Conservation (phyloP, 2,329 filamentous ascomycete genomes). For the Hymenoscyphus repandus region DNA sequence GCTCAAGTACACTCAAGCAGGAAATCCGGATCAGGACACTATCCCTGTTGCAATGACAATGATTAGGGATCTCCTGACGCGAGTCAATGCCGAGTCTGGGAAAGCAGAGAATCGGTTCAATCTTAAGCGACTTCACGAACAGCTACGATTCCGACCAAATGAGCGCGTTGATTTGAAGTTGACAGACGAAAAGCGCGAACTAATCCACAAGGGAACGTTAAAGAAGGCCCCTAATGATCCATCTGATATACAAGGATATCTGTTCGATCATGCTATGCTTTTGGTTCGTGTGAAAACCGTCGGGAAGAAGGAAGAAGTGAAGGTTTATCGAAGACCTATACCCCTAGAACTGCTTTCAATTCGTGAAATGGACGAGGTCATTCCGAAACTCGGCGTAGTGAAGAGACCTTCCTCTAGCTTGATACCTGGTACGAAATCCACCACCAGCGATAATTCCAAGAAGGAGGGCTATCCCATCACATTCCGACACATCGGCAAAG, state of each 20-base stretch:
- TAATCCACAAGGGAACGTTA: constrained; percentile 89
- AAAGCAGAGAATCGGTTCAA: constrained; percentile 98
- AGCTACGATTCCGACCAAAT: constrained; percentile 83
- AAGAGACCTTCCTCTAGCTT: constrained; percentile 88
- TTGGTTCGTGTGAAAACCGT: constrained; percentile 86
- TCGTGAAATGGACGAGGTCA: constrained; percentile 93
- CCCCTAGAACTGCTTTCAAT: constrained; percentile 90
- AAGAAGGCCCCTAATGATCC: constrained; percentile 89
- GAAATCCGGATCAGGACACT: constrained; percentile 83
- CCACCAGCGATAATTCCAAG: constrained; percentile 49
- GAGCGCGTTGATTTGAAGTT: constrained; percentile 92
- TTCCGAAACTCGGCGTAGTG: constrained; percentile 70
- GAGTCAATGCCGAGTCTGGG: constrained; percentile 91
- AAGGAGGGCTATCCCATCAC: constrained; percentile 89
- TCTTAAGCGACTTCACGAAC: constrained; percentile 82
- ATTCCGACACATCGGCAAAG: constrained; percentile 92
- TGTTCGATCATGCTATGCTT: constrained; percentile 93
- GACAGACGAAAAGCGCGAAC: constrained; percentile 85
- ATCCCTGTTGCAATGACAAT: constrained; percentile 82
- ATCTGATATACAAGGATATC: constrained; percentile 85
- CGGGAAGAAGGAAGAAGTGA: constrained; percentile 90
- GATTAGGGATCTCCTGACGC: constrained; percentile 80
- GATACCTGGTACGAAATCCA: constrained; percentile 54
- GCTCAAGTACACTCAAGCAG: constrained; percentile 83
- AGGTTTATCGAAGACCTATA: constrained; percentile 91